phyloP scores from a whole-genome alignment of 2,329 filamentous ascomycete species.

The Fusarium veterinarium region DNA sequence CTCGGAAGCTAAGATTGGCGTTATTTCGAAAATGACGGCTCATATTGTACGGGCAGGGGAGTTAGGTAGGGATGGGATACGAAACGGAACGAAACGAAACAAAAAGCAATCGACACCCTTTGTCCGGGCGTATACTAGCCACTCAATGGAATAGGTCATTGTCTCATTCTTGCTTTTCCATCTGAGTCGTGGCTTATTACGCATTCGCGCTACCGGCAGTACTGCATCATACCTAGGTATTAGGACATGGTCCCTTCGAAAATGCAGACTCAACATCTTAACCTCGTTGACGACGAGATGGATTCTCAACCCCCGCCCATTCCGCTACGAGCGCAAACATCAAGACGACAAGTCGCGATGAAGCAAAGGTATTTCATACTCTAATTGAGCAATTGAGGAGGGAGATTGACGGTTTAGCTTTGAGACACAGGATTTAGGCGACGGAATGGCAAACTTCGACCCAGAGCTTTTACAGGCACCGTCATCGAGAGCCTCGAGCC shows the following conservation, averaged over 20 bases:
- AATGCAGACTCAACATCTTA: conserved; percentile 22
- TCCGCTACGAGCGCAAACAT: conserved; percentile 4
- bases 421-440: conserved; percentile 24
- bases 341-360: conserved; percentile 8
- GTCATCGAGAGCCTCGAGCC: conserved; percentile 28
- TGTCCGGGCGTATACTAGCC: neutral
- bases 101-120: neutral
- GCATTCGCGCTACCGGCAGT: neutral
- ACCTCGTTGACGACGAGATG: conserved; percentile 23
- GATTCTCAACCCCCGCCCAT: conserved; percentile 17
- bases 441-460: conserved; percentile 22
- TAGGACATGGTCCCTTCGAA: neutral
- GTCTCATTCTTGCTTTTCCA: neutral
- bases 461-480: conserved; percentile 9
- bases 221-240: neutral
- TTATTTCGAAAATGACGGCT: neutral
- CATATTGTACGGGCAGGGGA: neutral
- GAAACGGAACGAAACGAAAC: neutral
- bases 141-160: neutral
- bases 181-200: neutral
- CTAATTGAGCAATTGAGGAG: no score
- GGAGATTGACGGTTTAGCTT: conserved; percentile 5
- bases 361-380: conserved; percentile 4
- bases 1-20: neutral
- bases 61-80: neutral